Evolutionary conservation across 495 filamentous ascomycete species (phyloP).

Genomic region (Hapsidospora chrysogenum): DNA sequence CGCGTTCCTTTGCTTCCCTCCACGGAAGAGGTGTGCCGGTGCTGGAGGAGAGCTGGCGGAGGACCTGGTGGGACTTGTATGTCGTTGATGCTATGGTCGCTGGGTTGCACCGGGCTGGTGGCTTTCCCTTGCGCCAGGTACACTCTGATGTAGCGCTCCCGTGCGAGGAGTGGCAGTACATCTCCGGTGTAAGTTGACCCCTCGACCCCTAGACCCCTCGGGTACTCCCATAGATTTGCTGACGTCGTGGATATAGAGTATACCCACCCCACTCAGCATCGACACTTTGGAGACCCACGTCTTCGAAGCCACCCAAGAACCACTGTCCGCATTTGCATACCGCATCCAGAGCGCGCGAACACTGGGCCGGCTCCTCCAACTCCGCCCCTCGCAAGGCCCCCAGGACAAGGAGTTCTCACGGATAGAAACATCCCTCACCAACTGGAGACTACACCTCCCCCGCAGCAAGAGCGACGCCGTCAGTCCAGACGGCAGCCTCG

Average conservation of each 20-base stretch:
- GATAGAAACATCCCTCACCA: constrained; percentile 43
- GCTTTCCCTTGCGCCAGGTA: constrained; percentile 19
- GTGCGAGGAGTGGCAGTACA: constrained; percentile 43
- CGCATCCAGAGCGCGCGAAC: constrained; percentile 13
- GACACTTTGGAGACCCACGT: constrained; percentile 39
- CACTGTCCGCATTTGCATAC: constrained; percentile 47
- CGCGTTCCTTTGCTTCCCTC: constrained; percentile 22
- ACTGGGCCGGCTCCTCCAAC: background rate
- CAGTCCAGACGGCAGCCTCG: constrained; percentile 33
- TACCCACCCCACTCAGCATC: constrained; percentile 32
- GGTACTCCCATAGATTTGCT: background rate
- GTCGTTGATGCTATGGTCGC: constrained; percentile 35
- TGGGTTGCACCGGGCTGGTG: constrained; percentile 15
- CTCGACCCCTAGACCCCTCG: background rate
- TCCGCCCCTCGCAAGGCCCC: background rate
- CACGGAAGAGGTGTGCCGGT: constrained; percentile 32
- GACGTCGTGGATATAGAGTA: constrained; percentile 21
- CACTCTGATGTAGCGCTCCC: constrained; percentile 35
- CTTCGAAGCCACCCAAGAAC: constrained; percentile 24
- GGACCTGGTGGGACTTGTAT: constrained; percentile 63
- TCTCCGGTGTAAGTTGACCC: constrained; percentile 21
- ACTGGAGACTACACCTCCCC: constrained; percentile 46
- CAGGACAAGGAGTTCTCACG: constrained; percentile 5
- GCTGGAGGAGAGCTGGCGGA: constrained; percentile 45
- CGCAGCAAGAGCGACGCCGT: constrained; percentile 39